Conservation (phyloP, 768 basidiomycete genomes). For the Psilocybe subaeruginosa region DNA sequence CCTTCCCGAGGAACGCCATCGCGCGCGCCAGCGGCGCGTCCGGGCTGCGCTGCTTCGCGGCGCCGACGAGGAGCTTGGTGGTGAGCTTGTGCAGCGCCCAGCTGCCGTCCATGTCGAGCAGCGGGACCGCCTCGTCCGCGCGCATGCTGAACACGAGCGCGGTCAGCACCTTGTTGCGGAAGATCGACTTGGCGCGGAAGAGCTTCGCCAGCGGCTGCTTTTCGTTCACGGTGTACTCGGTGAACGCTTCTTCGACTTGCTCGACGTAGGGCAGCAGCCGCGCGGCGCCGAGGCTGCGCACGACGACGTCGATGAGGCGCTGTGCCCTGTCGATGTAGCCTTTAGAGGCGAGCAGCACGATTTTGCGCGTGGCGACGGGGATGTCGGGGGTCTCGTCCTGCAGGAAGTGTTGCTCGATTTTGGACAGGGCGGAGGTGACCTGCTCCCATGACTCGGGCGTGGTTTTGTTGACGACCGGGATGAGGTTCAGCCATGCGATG, state of each 20-base stretch:
- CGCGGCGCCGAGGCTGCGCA: slow-evolving; percentile 3
- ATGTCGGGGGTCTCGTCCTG: slow-evolving; percentile 17
- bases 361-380: slow-evolving; percentile 30
- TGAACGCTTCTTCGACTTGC: not conserved
- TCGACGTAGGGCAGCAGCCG: slow-evolving; percentile 22
- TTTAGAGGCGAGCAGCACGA: slow-evolving; percentile 39
- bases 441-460: slow-evolving; percentile 4
- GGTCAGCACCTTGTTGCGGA: not conserved
- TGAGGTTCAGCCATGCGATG: slow-evolving; percentile 35
- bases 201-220: not conserved
- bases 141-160: not conserved
- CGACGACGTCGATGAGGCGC: slow-evolving; percentile 21
- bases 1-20: too few species aligned
- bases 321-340: slow-evolving; percentile 37
- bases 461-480: slow-evolving; percentile 25
- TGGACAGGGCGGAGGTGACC: slow-evolving; percentile 27
- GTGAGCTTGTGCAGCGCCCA: not conserved
- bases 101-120: not conserved
- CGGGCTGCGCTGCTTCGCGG: too few species aligned
- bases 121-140: not conserved
- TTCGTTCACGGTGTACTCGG: not conserved
- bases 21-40: too few species aligned
- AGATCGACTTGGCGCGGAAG: not conserved
- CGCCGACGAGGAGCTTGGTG: not conserved
- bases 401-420: slow-evolving; percentile 23